Percentiles rank a stretch among this genome's conserved stretches.
These are phyloP conservation scores for Tetracladium maxilliforme DNA, from an alignment of 2,329 filamentous ascomycete genomes.

Conservation along the genomic window DNA sequence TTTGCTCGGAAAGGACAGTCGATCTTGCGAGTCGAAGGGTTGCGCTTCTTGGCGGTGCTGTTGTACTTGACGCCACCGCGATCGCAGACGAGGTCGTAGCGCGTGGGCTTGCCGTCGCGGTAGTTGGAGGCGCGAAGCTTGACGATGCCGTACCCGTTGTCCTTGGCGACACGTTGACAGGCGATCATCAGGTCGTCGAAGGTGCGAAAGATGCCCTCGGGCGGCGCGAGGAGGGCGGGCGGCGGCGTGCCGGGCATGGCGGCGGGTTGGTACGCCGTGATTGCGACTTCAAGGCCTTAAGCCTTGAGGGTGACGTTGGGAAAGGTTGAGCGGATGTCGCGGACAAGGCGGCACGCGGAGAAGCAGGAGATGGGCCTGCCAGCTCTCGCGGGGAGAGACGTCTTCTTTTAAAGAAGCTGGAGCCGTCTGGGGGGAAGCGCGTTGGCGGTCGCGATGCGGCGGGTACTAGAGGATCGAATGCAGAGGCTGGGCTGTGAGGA, in stretches of 20 bases:
- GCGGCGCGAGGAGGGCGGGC: slow-evolving; percentile 44
- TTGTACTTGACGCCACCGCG: slow-evolving; percentile 49
- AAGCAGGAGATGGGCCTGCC: too few species aligned
- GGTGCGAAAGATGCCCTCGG: too few species aligned
- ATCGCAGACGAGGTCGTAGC: slow-evolving; percentile 48
- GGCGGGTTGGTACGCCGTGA: neutral
- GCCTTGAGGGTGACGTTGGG: too few species aligned
- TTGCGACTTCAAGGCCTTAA: too few species aligned
- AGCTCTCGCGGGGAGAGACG: too few species aligned
- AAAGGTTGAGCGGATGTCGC: too few species aligned
- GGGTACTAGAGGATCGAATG: too few species aligned
- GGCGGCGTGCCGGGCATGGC: slow-evolving; percentile 21
- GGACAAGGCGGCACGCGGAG: too few species aligned
- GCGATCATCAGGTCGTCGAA: slow-evolving; percentile 44
- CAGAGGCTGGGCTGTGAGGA: too few species aligned
- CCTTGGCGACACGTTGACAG: slow-evolving; percentile 44
- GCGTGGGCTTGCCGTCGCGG: slow-evolving; percentile 44
- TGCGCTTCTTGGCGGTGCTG: slow-evolving; percentile 50
- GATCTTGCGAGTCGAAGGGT: slow-evolving; percentile 47
- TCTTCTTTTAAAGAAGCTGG: too few species aligned
- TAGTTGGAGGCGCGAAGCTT: slow-evolving; percentile 50
- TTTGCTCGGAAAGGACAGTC: slow-evolving; percentile 50
- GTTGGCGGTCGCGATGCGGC: too few species aligned
- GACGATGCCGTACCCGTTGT: slow-evolving; percentile 47
- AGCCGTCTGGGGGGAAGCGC: too few species aligned